Base-by-base conservation (phyloP, 2,329 filamentous ascomycete species). In the Trichoderma aggressivum region DNA sequence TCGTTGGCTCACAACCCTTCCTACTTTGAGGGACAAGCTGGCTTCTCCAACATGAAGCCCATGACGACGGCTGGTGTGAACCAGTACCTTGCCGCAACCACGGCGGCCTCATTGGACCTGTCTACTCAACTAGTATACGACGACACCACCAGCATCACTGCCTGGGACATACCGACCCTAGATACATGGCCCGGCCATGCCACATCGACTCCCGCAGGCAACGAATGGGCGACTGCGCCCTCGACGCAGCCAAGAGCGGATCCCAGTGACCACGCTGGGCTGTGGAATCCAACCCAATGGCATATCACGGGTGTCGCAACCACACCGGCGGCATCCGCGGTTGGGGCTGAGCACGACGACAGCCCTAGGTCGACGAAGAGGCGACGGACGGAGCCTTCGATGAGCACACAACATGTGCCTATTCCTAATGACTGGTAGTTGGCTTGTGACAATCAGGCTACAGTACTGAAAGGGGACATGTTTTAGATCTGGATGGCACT, bases 351-450 rank as follows among this genome's bases (percentile, higher is more conserved):
- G 43, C 77, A 79, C 32, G 79, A 78, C 3, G 78, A 75, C 16
- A 82, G 81, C 73, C 81, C 81, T 2, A 72, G 80, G 58, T 77
- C 80, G 24, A 77, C 78, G 73, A 82, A 82, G 80, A 77, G 81
- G 72, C 77, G 81, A 58, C 77, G 81, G 70, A 77, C 74, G 26
- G 70, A 72, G 60, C 70, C 70, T 16, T 24, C 60, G 28, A 43
- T 81, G 28, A 79, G 79, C 58, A 74, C 75, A 55, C 78, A 79
- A 55, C 78, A 79, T 66, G 77, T 80, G 64, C 77, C 80, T 56
- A 77, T 80, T 32, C 77, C 79, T 64, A 76, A 78, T 72, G 78
- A 74, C 62, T 81, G 79, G 79, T 81, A 73, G 7, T 43, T 39
- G 43, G 24, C 18, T 36, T 53, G 47, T 24, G 47, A 53, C n/a